Evolutionary conservation across 768 basidiomycete species (phyloP).

Genomic region (Mycena rebaudengoi): DNA sequence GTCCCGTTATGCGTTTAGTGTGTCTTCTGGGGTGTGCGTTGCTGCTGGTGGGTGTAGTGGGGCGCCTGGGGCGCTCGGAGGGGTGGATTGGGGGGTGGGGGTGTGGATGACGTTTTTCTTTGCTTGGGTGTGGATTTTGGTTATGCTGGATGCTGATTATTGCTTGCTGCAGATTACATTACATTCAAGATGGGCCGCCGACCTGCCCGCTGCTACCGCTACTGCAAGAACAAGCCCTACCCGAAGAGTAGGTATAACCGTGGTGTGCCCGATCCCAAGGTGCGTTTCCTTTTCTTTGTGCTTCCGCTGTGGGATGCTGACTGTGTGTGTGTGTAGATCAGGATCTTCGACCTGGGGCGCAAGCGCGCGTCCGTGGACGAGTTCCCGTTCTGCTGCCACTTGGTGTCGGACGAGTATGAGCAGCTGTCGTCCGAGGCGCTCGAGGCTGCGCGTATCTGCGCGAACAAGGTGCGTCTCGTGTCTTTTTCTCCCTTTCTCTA

Average conservation of each 20-base stretch:
- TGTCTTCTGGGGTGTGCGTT: too few species aligned
- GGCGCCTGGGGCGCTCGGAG: not conserved
- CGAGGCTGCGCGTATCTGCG: constrained; percentile 98
- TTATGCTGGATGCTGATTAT: not conserved
- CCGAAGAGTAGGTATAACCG: constrained; percentile 96
- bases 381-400: constrained; percentile 96
- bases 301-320: not conserved
- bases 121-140: too few species aligned
- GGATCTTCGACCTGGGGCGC: constrained; percentile 95
- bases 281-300: constrained; percentile 34
- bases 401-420: constrained; percentile 98
- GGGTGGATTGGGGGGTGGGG: not conserved
- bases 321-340: constrained; percentile 64
- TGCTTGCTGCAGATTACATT: not conserved
- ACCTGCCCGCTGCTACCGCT: constrained; percentile 97
- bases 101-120: constrained; percentile 3
- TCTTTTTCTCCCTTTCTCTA: not conserved
- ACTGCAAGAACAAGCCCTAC: constrained; percentile 99
- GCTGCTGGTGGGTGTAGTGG: too few species aligned
- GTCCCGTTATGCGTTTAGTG: too few species aligned
- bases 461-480: constrained; percentile 76
- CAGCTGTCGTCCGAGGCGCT: constrained; percentile 95
- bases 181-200: constrained; percentile 88
- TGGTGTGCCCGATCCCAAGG: constrained; percentile 97
- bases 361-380: constrained; percentile 98